Base-by-base conservation (phyloP, 1,139 yeast species). In the Hyphopichia fennica region DNA sequence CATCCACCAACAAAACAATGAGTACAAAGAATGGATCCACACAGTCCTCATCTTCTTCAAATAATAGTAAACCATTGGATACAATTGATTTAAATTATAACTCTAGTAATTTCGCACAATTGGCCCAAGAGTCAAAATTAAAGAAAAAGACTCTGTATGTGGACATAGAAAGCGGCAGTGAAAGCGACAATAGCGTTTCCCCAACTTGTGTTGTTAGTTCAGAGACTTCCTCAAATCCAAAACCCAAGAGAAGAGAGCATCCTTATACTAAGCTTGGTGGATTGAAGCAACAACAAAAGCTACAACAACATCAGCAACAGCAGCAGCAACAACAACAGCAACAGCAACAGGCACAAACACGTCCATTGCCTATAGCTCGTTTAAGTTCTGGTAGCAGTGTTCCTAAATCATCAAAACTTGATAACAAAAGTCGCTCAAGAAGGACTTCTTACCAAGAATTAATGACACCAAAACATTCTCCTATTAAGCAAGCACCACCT, bases 201-300 rank as follows among this genome's bases (percentile, higher is more conserved):
- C 32, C 32, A 29, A 29, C 32, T n/a, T 17, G 13, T 6, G 17
- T 29, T 4, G 11, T 29, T n/a, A n/a, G 28, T 7, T 11, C 8
- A 9, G 32, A 29, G 9, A n/a, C 17, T n/a, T 4, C 16, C 3
- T 3, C 13, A 5, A 3, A 8, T 17, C 17, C 17, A 13, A 31
- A 6, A n/a, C 6, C 8, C 8, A 33, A 35, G 29, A 27, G 7
- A 15, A 35, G 17, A 35, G 37, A 35, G 19, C 37, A 35, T 15
- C 37, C 37, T 5, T 35, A 35, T 27, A 28, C 37, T 3, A 35
- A 35, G 15, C 15, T 35, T 3, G 20, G 4, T 35, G 31, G 37
- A 4, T 35, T 27, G 9, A 23, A 27, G 13, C 29, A 20, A n/a
- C 28, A 20, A n/a, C 31, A 35, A 33, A n/a, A n/a, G n/a, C n/a